Evolutionary conservation across 2,329 filamentous ascomycete genomes (phyloP).

Genomic region (Ceratocystis huliohia): DNA sequence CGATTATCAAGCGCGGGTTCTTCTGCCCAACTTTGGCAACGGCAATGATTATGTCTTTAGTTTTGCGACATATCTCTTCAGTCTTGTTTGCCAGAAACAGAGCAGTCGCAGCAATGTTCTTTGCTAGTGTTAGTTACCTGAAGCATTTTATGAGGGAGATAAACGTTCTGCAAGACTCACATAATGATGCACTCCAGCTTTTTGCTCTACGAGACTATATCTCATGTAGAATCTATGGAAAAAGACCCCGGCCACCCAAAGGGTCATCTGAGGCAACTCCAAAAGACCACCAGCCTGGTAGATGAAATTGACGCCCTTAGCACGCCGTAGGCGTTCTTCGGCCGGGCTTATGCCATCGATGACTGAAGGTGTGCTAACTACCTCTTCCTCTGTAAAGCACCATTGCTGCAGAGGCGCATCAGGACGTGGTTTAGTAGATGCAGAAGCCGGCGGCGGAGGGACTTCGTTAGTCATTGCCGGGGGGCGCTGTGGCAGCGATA

Average conservation of each 20-base stretch:
- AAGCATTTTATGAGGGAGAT: not conserved
- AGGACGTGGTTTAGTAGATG: constrained; percentile 1
- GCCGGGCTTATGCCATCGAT: constrained; percentile 64
- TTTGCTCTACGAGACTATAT: constrained; percentile 63
- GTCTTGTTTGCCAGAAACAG: constrained; percentile 94
- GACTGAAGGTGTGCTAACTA: constrained; percentile 70
- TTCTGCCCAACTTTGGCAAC: constrained; percentile 93
- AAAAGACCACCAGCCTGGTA: constrained; percentile 86
- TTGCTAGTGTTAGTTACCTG: not conserved
- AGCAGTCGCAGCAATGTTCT: constrained; percentile 77
- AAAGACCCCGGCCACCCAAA: constrained; percentile 86
- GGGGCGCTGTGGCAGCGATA: constrained; percentile 10
- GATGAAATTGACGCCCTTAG: constrained; percentile 94
- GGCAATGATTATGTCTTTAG: constrained; percentile 84
- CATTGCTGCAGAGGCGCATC: constrained; percentile 46
- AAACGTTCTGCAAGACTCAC: constrained; percentile 37
- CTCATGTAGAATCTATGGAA: constrained; percentile 96
- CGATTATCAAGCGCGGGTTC: constrained; percentile 75
- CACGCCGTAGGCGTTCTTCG: constrained; percentile 67
- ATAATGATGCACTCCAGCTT: constrained; percentile 76
- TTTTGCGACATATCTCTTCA: constrained; percentile 92
- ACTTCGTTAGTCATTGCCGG: not conserved
- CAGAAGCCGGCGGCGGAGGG: not conserved
- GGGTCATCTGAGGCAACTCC: constrained; percentile 79
- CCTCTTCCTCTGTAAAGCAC: constrained; percentile 76